phyloP scores from a whole-genome alignment of 306 rosid genomes.

The Luffa aegyptiaca region DNA sequence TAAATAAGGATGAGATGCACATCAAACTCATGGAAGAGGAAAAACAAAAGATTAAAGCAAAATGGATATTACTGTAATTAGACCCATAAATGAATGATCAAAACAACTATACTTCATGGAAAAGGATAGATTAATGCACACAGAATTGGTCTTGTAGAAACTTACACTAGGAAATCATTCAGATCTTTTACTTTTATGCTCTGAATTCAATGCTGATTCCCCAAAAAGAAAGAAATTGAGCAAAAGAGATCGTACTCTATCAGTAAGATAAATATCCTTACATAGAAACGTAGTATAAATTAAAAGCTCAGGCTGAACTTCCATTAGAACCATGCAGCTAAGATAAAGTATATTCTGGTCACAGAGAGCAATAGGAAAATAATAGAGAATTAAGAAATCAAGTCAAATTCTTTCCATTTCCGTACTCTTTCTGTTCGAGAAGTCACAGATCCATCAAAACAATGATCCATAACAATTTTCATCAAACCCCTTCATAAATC shows the following conservation, averaged over 20 bases:
- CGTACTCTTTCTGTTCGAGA: background rate
- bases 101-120: background rate
- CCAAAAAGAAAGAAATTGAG: background rate
- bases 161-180: background rate
- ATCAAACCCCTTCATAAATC: background rate
- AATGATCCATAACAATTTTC: background rate
- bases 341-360: background rate
- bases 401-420: background rate
- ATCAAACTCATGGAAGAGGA: background rate
- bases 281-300: background rate
- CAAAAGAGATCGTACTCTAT: background rate
- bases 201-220: background rate
- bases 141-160: background rate
- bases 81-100: background rate
- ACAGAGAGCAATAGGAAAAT: background rate
- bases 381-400: background rate
- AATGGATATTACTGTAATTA: background rate
- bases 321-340: background rate
- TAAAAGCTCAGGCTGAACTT: background rate
- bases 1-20: background rate
- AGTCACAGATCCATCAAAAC: background rate
- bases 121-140: background rate
- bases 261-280: background rate
- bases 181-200: background rate
- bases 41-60: background rate